Evolutionary conservation across 495 filamentous ascomycete genomes (phyloP).

Genomic region (Oidiodendron maius): DNA sequence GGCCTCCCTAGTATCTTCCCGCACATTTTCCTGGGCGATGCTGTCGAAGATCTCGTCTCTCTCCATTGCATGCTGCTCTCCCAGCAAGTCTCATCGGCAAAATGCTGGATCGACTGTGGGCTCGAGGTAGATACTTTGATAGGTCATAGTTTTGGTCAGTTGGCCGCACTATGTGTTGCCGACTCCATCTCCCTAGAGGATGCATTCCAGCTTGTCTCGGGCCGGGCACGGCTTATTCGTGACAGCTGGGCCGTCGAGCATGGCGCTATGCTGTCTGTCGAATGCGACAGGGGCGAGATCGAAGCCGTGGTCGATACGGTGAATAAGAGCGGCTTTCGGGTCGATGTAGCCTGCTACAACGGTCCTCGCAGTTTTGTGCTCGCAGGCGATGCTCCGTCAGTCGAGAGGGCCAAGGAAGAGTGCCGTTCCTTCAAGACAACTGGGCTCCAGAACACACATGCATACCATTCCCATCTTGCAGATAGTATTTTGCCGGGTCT

Average conservation of each 20-base stretch:
- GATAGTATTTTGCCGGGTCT: constrained; percentile 30
- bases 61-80: constrained; percentile 40
- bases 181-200: constrained; percentile 30
- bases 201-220: constrained; percentile 33
- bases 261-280: constrained; percentile 39
- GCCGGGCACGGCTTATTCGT: constrained; percentile 38
- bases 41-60: constrained; percentile 29
- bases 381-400: constrained; percentile 22
- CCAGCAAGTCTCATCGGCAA: constrained; percentile 41
- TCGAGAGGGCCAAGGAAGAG: constrained; percentile 16
- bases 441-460: constrained; percentile 34
- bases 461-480: constrained; percentile 37
- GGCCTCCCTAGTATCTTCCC: constrained; percentile 30
- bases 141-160: constrained; percentile 47
- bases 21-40: constrained; percentile 29
- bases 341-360: constrained; percentile 40
- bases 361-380: constrained; percentile 27
- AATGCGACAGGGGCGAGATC: not conserved
- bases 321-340: constrained; percentile 11
- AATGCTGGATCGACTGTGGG: constrained; percentile 41
- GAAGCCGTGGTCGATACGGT: not conserved
- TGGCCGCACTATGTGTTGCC: constrained; percentile 37
- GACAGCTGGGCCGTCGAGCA: constrained; percentile 39
- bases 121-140: constrained; percentile 31
- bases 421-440: constrained; percentile 13